A percentile compares a stretch with the other conserved stretches of the same genome.
phyloP scores from a whole-genome alignment of 179 eudicot species.

The Drosera spatulata region DNA sequence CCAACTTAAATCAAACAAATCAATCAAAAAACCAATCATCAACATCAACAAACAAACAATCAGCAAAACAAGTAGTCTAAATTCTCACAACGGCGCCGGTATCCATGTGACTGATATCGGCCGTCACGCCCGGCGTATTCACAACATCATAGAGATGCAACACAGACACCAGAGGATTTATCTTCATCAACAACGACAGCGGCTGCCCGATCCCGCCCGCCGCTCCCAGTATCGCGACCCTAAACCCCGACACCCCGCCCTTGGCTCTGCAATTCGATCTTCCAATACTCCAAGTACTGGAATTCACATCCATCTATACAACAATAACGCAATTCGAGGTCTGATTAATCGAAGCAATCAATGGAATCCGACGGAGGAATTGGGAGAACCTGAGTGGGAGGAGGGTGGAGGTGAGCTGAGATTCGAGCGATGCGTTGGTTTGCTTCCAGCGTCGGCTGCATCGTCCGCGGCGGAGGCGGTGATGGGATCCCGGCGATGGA shows the following conservation, averaged over 20 bases:
- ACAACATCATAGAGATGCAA: conserved; percentile 92
- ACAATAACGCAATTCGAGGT: background rate
- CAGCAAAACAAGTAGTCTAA: too few species aligned
- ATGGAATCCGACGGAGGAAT: background rate
- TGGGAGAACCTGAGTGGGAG: conserved; percentile 34
- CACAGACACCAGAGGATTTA: conserved; percentile 76
- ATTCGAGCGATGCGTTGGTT: conserved; percentile 56
- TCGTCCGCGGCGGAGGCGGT: conserved; percentile 14
- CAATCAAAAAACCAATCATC: too few species aligned
- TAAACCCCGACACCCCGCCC: conserved; percentile 87
- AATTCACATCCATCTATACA: conserved; percentile 44
- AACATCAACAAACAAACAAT: too few species aligned
- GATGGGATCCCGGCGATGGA: background rate
- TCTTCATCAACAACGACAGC: conserved; percentile 82
- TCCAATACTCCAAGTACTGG: conserved; percentile 13
- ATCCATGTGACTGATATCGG: conserved; percentile 98
- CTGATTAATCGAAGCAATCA: background rate
- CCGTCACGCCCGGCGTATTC: conserved; percentile 86
- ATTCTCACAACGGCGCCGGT: conserved; percentile 84
- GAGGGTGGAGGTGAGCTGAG: conserved; percentile 31
- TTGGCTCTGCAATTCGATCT: conserved; percentile 73
- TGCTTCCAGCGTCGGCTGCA: conserved; percentile 36
- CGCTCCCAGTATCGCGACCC: conserved; percentile 88
- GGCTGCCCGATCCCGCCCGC: conserved; percentile 35
- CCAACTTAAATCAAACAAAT: too few species aligned